Conservation (phyloP, 371 early-diverging fungal species). For the Rhizopus stolonifer region DNA sequence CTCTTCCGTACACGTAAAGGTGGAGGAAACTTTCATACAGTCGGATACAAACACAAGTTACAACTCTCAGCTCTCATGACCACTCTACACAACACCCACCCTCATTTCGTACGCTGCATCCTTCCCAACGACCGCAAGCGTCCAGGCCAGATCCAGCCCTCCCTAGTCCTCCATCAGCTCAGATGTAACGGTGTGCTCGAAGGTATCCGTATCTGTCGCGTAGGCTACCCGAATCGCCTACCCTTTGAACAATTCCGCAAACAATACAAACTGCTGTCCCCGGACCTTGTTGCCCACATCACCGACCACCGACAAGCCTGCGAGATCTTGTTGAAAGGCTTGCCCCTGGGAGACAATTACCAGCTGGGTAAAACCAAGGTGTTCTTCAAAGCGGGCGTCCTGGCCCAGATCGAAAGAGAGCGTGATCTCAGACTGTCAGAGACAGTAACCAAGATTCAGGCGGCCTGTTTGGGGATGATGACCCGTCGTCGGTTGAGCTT, state of each 20-base stretch:
- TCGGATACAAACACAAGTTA: conserved; percentile 96
- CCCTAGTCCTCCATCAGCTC: conserved; percentile 92
- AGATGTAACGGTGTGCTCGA: conserved; percentile 99
- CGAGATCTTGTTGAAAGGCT: conserved; percentile 58
- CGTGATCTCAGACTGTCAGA: conserved; percentile 84
- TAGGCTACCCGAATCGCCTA: conserved; percentile 96
- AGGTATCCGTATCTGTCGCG: conserved; percentile 97
- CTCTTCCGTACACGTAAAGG: conserved; percentile 31
- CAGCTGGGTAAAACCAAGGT: conserved; percentile 97
- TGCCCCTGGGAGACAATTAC: conserved; percentile 85
- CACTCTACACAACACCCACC: conserved; percentile 88
- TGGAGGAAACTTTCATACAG: conserved; percentile 93
- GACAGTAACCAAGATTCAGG: conserved; percentile 86
- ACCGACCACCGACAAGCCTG: conserved; percentile 54
- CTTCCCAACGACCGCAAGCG: conserved; percentile 94
- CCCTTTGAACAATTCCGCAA: conserved; percentile 91
- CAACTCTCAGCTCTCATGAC: conserved; percentile 99
- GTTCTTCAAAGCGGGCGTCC: conserved; percentile 97
- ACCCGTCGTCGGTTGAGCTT: conserved; percentile 72
- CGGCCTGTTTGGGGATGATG: conserved; percentile 82
- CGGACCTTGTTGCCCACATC: conserved; percentile 68
- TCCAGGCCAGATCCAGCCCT: conserved; percentile 87
- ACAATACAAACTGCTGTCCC: conserved; percentile 84
- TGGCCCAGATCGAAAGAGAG: conserved; percentile 98
- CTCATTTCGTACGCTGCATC: conserved; percentile 97